A percentile compares a stretch with the other conserved stretches of the same genome.
Conservation (phyloP, 2,329 filamentous ascomycete species). For the Phialocephala subalpina region DNA sequence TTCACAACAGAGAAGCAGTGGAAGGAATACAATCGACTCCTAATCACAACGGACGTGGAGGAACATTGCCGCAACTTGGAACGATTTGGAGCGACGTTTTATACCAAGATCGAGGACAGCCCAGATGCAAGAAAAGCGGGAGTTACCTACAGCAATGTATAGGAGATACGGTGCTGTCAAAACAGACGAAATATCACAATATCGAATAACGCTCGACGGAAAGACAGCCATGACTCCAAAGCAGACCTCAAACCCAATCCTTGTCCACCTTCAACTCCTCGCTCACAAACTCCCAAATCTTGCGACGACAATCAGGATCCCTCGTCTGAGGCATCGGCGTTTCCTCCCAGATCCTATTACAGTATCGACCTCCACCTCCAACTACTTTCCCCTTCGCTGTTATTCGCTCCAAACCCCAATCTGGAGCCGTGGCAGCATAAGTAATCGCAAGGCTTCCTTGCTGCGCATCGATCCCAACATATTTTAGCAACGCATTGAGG, state of each 20-base stretch:
- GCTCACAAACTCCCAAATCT: slow-evolving; percentile 36
- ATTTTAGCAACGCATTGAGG: slow-evolving; percentile 5
- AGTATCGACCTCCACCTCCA: slow-evolving; percentile 37
- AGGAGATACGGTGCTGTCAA: no score
- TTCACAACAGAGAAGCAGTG: no score
- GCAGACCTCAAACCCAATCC: slow-evolving; percentile 14
- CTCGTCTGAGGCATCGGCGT: slow-evolving; percentile 39
- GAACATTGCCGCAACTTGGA: no score
- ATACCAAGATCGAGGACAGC: no score
- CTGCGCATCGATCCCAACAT: slow-evolving; percentile 34
- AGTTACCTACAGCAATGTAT: no score
- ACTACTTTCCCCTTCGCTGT: not conserved
- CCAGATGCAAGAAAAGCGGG: no score
- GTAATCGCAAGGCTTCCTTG: slow-evolving; percentile 40
- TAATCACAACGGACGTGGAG: no score
- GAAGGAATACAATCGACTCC: no score
- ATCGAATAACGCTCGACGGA: no score
- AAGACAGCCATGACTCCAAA: not conserved
- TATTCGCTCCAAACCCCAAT: slow-evolving; percentile 22
- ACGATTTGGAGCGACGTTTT: no score
- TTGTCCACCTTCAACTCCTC: slow-evolving; percentile 26
- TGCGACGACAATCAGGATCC: slow-evolving; percentile 33
- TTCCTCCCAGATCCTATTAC: slow-evolving; percentile 39
- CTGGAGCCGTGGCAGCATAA: slow-evolving; percentile 33
- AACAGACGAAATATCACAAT: no score